Evolutionary conservation across 129 eudicot species (phyloP), one percentile per base, ranked within the genome.

Genomic region (Sambucus nigra): DNA sequence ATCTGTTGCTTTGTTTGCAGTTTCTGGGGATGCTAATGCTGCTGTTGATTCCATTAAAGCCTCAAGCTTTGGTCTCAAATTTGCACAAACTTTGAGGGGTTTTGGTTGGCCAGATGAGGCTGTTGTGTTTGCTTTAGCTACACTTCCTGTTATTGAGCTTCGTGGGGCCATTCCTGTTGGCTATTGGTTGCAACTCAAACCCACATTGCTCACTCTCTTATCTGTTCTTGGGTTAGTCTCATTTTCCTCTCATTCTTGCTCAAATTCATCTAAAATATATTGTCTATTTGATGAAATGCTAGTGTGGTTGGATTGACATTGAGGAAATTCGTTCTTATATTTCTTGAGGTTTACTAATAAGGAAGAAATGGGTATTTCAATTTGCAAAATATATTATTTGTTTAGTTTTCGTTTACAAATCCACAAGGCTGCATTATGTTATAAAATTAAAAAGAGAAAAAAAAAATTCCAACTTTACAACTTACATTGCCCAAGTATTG

Each of bases 151-250:
- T 32, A 78, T 89, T 72, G 98, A 89, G 81, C 98, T 89, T 38
- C 98, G 98, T 55, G 98, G 95, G 13, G 98, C 98, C 19, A 89
- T 89, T 79, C 98, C 98, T 53, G 98, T 89, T 74, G 98, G 98
- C 38, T 89, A 89, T 61, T 89, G 98, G 95, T n/a, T 89, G 67
- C 94, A 87, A 31, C 68, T 87, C 59, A 77, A 77, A 39, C 96
- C 94, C 57, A 25, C 64, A 20, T 11, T 69, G 46, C 66, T 83
- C n/a, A 80, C 89, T 44, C 69, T 61, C 23, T 83, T 83, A 29
- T 73, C 94, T 52, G 70, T 83, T 74, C 75, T 80, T 55, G 96
- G 94, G 94, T 83, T 63, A 83, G 94, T 73, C 47, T 59, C 39
- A 51, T 57, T 63, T 73, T 35, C 48, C 44, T 14, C 44, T 2